Percentiles rank a stretch among this genome's conserved stretches.
phyloP scores from a whole-genome alignment of 2,329 filamentous ascomycete species.

The Diaporthe citrichinensis region DNA sequence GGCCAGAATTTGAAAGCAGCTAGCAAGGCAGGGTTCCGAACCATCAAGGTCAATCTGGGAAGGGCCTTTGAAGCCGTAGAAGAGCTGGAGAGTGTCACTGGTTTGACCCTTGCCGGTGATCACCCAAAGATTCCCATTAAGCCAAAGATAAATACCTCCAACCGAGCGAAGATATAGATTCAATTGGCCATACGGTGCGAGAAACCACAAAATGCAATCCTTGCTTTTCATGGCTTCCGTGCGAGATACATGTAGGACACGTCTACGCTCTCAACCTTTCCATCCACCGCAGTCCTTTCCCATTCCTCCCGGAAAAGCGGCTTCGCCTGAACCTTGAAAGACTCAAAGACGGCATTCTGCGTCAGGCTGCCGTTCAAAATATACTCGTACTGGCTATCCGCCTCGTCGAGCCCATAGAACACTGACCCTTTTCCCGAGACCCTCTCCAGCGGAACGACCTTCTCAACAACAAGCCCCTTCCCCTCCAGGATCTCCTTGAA shows the following conservation, averaged over 20 bases:
- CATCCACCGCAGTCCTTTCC: conserved; percentile 48
- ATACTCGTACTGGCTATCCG: conserved; percentile 49
- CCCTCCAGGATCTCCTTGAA: conserved; percentile 48
- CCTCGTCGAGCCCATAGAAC: conserved; percentile 46
- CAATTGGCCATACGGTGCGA: neutral
- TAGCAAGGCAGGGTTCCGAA: conserved; percentile 80
- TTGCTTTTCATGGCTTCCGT: conserved; percentile 31
- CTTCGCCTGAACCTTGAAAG: conserved; percentile 46
- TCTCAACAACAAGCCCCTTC: conserved; percentile 49
- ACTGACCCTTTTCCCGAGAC: conserved; percentile 45
- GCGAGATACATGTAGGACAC: conserved; percentile 51
- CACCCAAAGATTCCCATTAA: conserved; percentile 66
- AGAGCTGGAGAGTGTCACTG: conserved; percentile 82
- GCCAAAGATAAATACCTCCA: conserved; percentile 49
- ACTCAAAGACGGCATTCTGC: conserved; percentile 41
- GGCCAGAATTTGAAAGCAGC: conserved; percentile 91
- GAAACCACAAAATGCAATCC: neutral
- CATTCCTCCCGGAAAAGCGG: conserved; percentile 51
- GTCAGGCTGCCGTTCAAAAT: conserved; percentile 45
- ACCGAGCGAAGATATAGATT: conserved; percentile 60
- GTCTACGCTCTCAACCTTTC: conserved; percentile 48
- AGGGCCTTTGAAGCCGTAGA: conserved; percentile 84
- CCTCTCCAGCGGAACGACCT: conserved; percentile 47
- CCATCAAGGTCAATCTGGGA: conserved; percentile 87
- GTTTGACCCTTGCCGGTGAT: conserved; percentile 71